Evolutionary conservation across 1,284 basidiomycete species (phyloP).

Genomic region (Ganoderma sinense): DNA sequence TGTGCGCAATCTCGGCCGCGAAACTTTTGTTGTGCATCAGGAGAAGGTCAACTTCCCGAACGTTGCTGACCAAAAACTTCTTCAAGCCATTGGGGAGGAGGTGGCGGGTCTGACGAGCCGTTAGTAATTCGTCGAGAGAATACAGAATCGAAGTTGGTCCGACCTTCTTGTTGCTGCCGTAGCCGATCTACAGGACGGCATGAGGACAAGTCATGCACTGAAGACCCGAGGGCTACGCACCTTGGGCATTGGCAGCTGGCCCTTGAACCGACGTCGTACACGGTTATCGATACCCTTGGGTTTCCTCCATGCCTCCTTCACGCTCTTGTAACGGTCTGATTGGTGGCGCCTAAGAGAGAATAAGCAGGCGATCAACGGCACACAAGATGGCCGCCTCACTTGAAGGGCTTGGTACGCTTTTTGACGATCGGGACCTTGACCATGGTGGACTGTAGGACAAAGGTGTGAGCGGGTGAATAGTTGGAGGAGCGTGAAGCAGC

Average conservation of each 20-base stretch:
- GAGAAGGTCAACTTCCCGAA: conserved; percentile 91
- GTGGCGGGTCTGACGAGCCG: conserved; percentile 78
- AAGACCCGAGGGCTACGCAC: conserved; percentile 48
- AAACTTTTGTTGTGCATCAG: conserved; percentile 99
- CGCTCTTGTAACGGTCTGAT: conserved; percentile 94
- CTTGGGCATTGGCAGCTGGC: conserved; percentile 95
- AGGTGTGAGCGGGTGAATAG: conserved; percentile 15
- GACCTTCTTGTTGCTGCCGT: conserved; percentile 85
- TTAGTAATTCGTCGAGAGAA: neutral
- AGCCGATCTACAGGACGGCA: conserved; percentile 65
- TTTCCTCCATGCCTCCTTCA: conserved; percentile 98
- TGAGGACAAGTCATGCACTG: conserved; percentile 10
- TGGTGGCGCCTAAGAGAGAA: conserved; percentile 83
- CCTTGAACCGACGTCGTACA: conserved; percentile 95
- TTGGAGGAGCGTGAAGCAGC: conserved; percentile 18
- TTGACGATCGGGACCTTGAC: conserved; percentile 93
- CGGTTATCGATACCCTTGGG: conserved; percentile 98
- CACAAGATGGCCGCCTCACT: conserved; percentile 57
- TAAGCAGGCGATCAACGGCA: neutral
- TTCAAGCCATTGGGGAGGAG: conserved; percentile 94
- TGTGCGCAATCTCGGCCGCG: conserved; percentile 97
- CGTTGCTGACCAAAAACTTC: conserved; percentile 94
- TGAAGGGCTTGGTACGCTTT: conserved; percentile 96
- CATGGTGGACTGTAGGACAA: conserved; percentile 58
- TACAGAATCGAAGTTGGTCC: conserved; percentile 8